Evolutionary conservation across 352 stramenopile genomes (phyloP).

Genomic region (Globisporangium parvum): DNA sequence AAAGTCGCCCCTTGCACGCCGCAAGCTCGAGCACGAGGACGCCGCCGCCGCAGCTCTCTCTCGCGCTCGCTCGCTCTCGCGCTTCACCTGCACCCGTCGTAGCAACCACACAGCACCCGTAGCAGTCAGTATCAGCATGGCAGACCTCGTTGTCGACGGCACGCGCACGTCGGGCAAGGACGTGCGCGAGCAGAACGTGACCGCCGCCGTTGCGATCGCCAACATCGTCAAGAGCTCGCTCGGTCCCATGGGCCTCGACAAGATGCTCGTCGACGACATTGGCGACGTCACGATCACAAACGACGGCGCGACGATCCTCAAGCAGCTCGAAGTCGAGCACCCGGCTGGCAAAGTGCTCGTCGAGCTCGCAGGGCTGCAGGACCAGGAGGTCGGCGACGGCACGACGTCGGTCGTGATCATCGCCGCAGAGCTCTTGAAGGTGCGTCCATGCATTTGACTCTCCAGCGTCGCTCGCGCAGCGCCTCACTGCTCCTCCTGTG

Average conservation of each 20-base stretch:
- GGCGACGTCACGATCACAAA: slow-evolving; percentile 99
- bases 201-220: slow-evolving; percentile 96
- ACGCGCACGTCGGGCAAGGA: slow-evolving; percentile 91
- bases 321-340: slow-evolving; percentile 99
- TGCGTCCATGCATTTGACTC: too few species aligned
- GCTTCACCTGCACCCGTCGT: too few species aligned
- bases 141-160: slow-evolving; percentile 87
- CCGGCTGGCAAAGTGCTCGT: slow-evolving; percentile 98
- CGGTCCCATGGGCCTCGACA: slow-evolving; percentile 98
- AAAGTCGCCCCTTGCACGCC: too few species aligned
- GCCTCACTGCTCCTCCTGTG: too few species aligned
- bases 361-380: slow-evolving; percentile 97
- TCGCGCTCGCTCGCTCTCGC: too few species aligned
- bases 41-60: too few species aligned
- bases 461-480: too few species aligned
- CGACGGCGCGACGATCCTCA: slow-evolving; percentile 99
- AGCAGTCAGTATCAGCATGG: slow-evolving; percentile 49
- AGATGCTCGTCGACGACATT: slow-evolving; percentile 98
- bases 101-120: not conserved
- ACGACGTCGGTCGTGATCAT: slow-evolving; percentile 99
- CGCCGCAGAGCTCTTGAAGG: slow-evolving; percentile 95
- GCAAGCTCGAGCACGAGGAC: too few species aligned
- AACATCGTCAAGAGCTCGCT: slow-evolving; percentile 99
- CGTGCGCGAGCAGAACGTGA: slow-evolving; percentile 95
- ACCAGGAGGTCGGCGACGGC: slow-evolving; percentile 99